phyloP scores from a whole-genome alignment of 352 stramenopile genomes.

The Phytophthora uliginosa region DNA sequence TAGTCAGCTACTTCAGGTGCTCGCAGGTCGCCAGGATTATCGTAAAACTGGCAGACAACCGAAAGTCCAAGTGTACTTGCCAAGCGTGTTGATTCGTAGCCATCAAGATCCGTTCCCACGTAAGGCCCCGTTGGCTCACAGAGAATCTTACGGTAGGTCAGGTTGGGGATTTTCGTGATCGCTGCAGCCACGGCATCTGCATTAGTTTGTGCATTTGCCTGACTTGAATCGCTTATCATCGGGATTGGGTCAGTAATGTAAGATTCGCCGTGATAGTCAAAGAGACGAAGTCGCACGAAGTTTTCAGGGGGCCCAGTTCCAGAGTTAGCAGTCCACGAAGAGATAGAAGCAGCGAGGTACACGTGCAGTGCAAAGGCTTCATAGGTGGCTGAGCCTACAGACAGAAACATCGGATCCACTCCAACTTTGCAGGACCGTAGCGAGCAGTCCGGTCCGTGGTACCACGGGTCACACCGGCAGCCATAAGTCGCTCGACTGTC shows the following conservation, averaged over 20 bases:
- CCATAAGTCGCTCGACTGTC: constrained; percentile 85
- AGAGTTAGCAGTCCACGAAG: not conserved
- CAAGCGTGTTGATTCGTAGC: constrained; percentile 30
- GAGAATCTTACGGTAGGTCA: constrained; percentile 49
- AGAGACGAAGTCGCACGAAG: constrained; percentile 64
- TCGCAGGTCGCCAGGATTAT: constrained; percentile 66
- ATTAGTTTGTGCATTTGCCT: constrained; percentile 3
- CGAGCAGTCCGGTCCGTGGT: constrained; percentile 86
- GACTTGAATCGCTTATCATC: constrained; percentile 10
- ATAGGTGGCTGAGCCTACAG: constrained; percentile 43
- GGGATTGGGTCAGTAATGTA: constrained; percentile 60
- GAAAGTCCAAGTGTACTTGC: constrained; percentile 41
- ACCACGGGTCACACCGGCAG: constrained; percentile 93
- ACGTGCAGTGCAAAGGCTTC: constrained; percentile 60
- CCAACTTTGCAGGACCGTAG: constrained; percentile 75
- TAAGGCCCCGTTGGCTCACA: constrained; percentile 38
- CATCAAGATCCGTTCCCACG: constrained; percentile 8
- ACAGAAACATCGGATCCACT: constrained; percentile 73
- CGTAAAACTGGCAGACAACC: constrained; percentile 62
- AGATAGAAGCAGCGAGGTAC: not conserved
- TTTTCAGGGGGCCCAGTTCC: constrained; percentile 4
- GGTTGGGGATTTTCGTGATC: constrained; percentile 62
- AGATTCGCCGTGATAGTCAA: constrained; percentile 74
- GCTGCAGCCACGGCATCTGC: constrained; percentile 33
- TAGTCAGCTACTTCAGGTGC: constrained; percentile 52